phyloP scores from a whole-genome alignment of 345 rosid genomes.

The Eucalyptus curtisii region DNA sequence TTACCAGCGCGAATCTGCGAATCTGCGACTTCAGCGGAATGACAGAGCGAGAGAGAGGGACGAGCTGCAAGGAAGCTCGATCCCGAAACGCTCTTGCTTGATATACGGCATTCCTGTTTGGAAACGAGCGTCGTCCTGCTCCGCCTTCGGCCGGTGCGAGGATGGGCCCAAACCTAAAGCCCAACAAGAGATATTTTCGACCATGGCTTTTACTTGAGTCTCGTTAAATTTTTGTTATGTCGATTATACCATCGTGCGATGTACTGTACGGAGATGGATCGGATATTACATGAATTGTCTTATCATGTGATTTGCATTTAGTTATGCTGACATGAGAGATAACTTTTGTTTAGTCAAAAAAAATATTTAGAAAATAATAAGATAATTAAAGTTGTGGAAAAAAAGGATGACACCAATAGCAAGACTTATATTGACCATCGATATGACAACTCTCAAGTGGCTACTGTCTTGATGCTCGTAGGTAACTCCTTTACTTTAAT shows the following conservation, averaged over 20 bases:
- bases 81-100: not conserved
- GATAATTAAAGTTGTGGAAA: not conserved
- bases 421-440: not conserved
- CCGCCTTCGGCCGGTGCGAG: not conserved
- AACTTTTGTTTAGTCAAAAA: not conserved
- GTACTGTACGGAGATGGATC: too few species aligned
- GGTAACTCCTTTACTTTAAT: not conserved
- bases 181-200: not conserved
- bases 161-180: not conserved
- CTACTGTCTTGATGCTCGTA: accelerated
- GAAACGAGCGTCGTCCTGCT: not conserved
- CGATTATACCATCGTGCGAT: not conserved
- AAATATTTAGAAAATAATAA: not conserved
- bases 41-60: not conserved
- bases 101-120: not conserved
- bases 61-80: not conserved
- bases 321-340: not conserved
- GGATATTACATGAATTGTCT: not conserved
- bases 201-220: not conserved
- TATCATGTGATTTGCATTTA: not conserved
- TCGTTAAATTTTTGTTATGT: not conserved
- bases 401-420: not conserved
- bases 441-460: not conserved
- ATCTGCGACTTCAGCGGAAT: not conserved
- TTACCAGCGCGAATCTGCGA: not conserved